A percentile compares a stretch with the other conserved stretches of the same genome.
These are phyloP conservation scores for Amanita polypyramis DNA, from an alignment of 768 basidiomycete genomes.

Conservation along the genomic window DNA sequence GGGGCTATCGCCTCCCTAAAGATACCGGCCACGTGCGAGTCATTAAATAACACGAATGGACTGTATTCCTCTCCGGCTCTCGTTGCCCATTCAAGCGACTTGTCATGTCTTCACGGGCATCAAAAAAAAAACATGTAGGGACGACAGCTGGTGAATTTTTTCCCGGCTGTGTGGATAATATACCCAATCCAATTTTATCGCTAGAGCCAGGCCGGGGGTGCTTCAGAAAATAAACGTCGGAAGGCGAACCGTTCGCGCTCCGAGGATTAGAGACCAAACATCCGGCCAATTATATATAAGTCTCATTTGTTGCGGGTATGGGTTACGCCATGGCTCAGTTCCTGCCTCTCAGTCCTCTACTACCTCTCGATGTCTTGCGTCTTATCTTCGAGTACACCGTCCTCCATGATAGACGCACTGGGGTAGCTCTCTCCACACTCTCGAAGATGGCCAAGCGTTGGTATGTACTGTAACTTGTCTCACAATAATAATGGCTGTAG, in stretches of 20 bases:
- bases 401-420: conserved; percentile 19
- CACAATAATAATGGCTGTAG: neutral
- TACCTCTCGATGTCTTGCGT: conserved; percentile 27
- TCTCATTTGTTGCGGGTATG: neutral
- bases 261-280: conserved; percentile 4
- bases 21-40: conserved; percentile 1
- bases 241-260: conserved; percentile 4
- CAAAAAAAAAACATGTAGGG: neutral
- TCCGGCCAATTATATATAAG: conserved; percentile 1
- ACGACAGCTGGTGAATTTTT: neutral
- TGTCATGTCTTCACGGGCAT: too few species aligned
- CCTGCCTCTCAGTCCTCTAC: conserved; percentile 10
- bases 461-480: conserved; percentile 14
- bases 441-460: conserved; percentile 22
- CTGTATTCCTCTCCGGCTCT: neutral
- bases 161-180: neutral
- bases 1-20: neutral
- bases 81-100: neutral
- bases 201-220: neutral
- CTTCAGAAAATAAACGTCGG: neutral
- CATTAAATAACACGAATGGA: neutral
- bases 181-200: neutral
- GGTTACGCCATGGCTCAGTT: conserved; percentile 4
- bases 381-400: conserved; percentile 26
- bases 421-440: conserved; percentile 20